These are phyloP conservation scores for Penicillium palitans DNA, from an alignment of 2,329 filamentous ascomycete species.

Conservation along the genomic window DNA sequence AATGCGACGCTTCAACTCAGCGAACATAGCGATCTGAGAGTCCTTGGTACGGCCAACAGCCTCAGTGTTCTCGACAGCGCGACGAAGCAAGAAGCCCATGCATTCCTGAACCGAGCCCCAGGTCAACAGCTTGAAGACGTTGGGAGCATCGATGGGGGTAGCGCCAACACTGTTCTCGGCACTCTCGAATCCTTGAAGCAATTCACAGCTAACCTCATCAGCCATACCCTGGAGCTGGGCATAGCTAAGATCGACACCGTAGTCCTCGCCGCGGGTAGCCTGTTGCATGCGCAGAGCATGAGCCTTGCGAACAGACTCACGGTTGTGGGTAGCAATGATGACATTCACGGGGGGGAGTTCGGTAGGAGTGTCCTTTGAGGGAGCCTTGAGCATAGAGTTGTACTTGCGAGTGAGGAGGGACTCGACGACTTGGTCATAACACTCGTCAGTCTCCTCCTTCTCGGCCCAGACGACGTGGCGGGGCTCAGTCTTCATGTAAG, in stretches of 20 bases:
- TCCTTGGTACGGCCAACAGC: constrained; percentile 56
- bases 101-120: constrained; percentile 63
- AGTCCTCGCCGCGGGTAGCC: constrained; percentile 45
- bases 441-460: constrained; percentile 50
- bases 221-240: constrained; percentile 95
- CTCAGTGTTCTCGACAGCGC: constrained; percentile 72
- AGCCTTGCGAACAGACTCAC: constrained; percentile 54
- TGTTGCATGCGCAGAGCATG: constrained; percentile 49
- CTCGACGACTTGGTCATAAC: constrained; percentile 59
- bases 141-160: constrained; percentile 41
- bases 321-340: constrained; percentile 62
- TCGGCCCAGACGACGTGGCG: constrained; percentile 48
- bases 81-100: constrained; percentile 61
- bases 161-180: constrained; percentile 24
- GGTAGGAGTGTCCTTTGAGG: constrained; percentile 39
- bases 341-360: constrained; percentile 50
- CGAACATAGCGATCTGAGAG: constrained; percentile 41
- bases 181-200: constrained; percentile 49
- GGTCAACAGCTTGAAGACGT: constrained; percentile 60
- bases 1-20: constrained; percentile 37
- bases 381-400: constrained; percentile 53
- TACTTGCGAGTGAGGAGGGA: constrained; percentile 61
- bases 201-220: constrained; percentile 74
- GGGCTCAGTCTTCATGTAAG: constrained; percentile 53
- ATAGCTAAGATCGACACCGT: constrained; percentile 56